These are phyloP conservation scores for Hypoxylon fragiforme DNA, from an alignment of 495 filamentous ascomycete species.

Conservation along the genomic window DNA sequence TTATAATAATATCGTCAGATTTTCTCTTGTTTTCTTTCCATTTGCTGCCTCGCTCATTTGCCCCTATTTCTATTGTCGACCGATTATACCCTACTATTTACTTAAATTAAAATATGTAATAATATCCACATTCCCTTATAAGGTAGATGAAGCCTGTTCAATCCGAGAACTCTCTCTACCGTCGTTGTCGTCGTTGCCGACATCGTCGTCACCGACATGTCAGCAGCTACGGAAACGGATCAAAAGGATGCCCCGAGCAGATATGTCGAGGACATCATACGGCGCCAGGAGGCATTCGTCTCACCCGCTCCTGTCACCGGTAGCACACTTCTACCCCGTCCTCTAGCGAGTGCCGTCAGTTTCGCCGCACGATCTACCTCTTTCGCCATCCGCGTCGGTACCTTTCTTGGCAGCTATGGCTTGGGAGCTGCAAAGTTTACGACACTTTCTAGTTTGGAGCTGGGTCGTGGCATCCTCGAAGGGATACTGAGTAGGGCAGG, in stretches of 20 bases:
- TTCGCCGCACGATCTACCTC: slow-evolving; percentile 69
- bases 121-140: neutral
- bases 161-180: neutral
- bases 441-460: slow-evolving; percentile 69
- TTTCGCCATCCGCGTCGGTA: slow-evolving; percentile 70
- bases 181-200: neutral
- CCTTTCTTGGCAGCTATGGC: slow-evolving; percentile 64
- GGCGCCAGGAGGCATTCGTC: neutral
- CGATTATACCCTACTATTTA: neutral
- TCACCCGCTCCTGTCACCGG: slow-evolving; percentile 46
- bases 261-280: neutral
- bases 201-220: slow-evolving; percentile 2
- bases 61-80: too few species aligned
- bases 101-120: neutral
- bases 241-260: slow-evolving; percentile 8
- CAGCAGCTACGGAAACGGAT: slow-evolving; percentile 4
- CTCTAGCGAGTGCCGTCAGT: slow-evolving; percentile 71
- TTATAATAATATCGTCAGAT: too few species aligned
- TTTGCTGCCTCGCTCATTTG: too few species aligned
- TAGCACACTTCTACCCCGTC: slow-evolving; percentile 65
- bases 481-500: slow-evolving; percentile 68
- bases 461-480: slow-evolving; percentile 68
- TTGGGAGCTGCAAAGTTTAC: slow-evolving; percentile 68
- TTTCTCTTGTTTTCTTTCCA: too few species aligned
- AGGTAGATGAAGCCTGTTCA: slow-evolving; percentile 5